phyloP scores from a whole-genome alignment of 257 asterid genomes.

The Capsicum rhomboideum region DNA sequence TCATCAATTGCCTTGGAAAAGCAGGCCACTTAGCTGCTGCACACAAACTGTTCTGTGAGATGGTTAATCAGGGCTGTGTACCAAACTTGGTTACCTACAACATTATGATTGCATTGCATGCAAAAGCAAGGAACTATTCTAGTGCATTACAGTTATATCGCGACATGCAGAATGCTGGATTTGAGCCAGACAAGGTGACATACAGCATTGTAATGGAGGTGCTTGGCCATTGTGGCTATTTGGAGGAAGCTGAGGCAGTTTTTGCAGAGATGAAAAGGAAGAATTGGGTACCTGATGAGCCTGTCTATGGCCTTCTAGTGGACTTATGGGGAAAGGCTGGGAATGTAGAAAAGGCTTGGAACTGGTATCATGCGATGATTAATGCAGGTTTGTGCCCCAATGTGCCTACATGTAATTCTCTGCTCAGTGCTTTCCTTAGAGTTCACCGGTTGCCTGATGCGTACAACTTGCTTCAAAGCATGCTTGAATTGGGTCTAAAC shows the following conservation, averaged over 20 bases:
- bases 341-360: constrained; percentile 82
- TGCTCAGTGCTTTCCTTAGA: constrained; percentile 86
- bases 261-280: constrained; percentile 78
- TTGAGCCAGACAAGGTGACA: constrained; percentile 88
- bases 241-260: constrained; percentile 88
- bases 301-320: constrained; percentile 86
- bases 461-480: constrained; percentile 63
- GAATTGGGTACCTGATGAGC: constrained; percentile 98
- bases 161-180: constrained; percentile 91
- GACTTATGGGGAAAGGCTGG: constrained; percentile 95
- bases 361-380: constrained; percentile 85
- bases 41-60: constrained; percentile 71
- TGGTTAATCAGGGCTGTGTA: constrained; percentile 78
- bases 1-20: constrained; percentile 91
- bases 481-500: constrained; percentile 60
- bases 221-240: constrained; percentile 89
- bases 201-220: constrained; percentile 97
- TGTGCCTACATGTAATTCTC: constrained; percentile 91
- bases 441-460: constrained; percentile 86
- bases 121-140: constrained; percentile 85
- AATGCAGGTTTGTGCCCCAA: constrained; percentile 74
- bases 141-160: constrained; percentile 75
- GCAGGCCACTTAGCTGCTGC: constrained; percentile 86
- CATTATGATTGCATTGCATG: constrained; percentile 89
- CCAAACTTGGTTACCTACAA: constrained; percentile 89